Conservation (phyloP, 2,329 filamentous ascomycete species). For the Ascochyta koolunga region DNA sequence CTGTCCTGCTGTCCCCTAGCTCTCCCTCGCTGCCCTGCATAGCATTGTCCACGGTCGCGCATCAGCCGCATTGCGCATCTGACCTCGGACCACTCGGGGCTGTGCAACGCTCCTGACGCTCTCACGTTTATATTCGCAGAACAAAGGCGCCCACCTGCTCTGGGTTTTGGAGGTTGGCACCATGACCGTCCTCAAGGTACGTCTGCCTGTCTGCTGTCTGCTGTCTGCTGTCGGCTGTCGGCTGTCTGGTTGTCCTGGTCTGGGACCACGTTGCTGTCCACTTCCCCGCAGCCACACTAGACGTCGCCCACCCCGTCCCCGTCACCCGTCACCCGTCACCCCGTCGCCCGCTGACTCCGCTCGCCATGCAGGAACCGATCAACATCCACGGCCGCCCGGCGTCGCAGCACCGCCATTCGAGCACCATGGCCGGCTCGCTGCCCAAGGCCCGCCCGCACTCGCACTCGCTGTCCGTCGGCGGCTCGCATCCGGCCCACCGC, state of each 20-base stretch:
- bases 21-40: slow-evolving; percentile 22
- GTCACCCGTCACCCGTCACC: not conserved
- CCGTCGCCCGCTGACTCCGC: slow-evolving; percentile 31
- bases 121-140: slow-evolving; percentile 11
- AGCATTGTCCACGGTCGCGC: slow-evolving; percentile 3
- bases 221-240: not conserved
- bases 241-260: not conserved
- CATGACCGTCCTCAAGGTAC: slow-evolving; percentile 51
- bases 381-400: slow-evolving; percentile 52
- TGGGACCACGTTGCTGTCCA: slow-evolving; percentile 1
- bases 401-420: slow-evolving; percentile 54
- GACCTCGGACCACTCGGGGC: slow-evolving; percentile 25
- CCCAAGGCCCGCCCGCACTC: slow-evolving; percentile 77
- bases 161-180: slow-evolving; percentile 13
- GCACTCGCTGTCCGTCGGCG: slow-evolving; percentile 77
- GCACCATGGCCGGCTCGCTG: slow-evolving; percentile 64
- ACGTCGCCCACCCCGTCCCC: not conserved
- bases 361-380: slow-evolving; percentile 45
- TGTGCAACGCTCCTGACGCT: slow-evolving; percentile 28
- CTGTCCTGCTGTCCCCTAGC: not conserved
- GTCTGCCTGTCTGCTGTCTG: not conserved
- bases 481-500: slow-evolving; percentile 81
- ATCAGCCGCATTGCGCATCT: slow-evolving; percentile 27
- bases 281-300: slow-evolving; percentile 18
- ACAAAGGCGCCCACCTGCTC: slow-evolving; percentile 4